phyloP scores from a whole-genome alignment of 495 filamentous ascomycete species.

The Xylaria scruposa region DNA sequence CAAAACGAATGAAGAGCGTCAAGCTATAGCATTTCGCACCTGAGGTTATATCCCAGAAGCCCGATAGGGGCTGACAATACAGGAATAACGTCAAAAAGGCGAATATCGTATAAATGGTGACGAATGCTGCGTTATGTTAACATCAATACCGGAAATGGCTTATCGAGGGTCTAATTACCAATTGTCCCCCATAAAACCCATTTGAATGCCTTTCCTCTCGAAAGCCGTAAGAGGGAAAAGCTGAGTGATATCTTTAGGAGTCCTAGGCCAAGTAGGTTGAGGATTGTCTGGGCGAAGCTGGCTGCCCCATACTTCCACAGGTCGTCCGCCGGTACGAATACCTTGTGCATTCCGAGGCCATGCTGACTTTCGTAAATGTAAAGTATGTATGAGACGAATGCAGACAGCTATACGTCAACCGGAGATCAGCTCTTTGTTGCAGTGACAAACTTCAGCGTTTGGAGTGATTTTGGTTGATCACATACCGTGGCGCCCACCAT shows the following conservation, averaged over 20 bases:
- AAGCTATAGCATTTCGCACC: slow-evolving; percentile 41
- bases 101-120: slow-evolving; percentile 42
- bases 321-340: slow-evolving; percentile 37
- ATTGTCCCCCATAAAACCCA: slow-evolving; percentile 37
- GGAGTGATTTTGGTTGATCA: not conserved
- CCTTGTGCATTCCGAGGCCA: slow-evolving; percentile 48
- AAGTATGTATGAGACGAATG: slow-evolving; percentile 17
- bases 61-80: slow-evolving; percentile 44
- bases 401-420: not conserved
- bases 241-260: slow-evolving; percentile 57
- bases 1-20: slow-evolving; percentile 45
- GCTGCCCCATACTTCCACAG: slow-evolving; percentile 45
- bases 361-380: slow-evolving; percentile 38
- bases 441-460: slow-evolving; percentile 25
- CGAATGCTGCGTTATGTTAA: slow-evolving; percentile 39
- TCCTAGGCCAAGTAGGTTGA: slow-evolving; percentile 50
- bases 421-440: slow-evolving; percentile 33
- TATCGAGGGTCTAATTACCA: slow-evolving; percentile 28
- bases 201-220: slow-evolving; percentile 36
- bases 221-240: slow-evolving; percentile 39
- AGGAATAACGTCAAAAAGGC: slow-evolving; percentile 46
- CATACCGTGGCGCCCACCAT: slow-evolving; percentile 48
- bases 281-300: slow-evolving; percentile 49
- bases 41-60: slow-evolving; percentile 40
- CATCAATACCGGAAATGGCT: not conserved